Percentiles rank a stretch among this genome's conserved stretches.
Conservation (phyloP, 208 protist species). For the Leishmania aethiopica region DNA sequence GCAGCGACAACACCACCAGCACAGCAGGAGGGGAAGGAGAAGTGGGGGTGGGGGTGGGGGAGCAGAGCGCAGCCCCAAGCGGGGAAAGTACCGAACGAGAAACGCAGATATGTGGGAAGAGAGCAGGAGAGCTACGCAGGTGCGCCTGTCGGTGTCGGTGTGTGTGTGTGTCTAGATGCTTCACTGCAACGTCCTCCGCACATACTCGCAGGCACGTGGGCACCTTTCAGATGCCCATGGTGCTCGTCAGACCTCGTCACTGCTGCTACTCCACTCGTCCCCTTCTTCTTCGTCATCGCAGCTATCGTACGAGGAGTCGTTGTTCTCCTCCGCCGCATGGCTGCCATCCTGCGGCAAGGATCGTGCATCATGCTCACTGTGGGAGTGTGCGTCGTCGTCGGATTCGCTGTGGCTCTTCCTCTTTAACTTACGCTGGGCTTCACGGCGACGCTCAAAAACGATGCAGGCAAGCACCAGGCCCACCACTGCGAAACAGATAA, state of each 20-base stretch:
- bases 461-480: slow-evolving; percentile 23
- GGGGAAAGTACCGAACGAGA: neutral
- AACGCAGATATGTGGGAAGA: too few relatives aligned
- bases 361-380: neutral
- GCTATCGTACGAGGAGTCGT: neutral
- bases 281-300: neutral
- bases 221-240: neutral
- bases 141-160: neutral
- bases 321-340: neutral
- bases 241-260: too few relatives aligned
- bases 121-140: neutral
- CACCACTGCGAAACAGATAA: slow-evolving; percentile 23
- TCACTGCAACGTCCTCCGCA: neutral
- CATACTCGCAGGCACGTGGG: neutral
- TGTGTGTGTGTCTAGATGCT: neutral
- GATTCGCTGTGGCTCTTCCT: neutral
- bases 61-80: neutral
- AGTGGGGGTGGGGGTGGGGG: neutral
- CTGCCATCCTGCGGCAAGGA: neutral
- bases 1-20: neutral
- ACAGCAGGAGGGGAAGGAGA: neutral
- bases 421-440: neutral
- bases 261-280: neutral
- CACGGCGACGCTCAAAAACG: slow-evolving; percentile 16
- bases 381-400: neutral